Base-by-base conservation (phyloP, 805 yeast genomes). In the Vanderwaltozyma polyspora region DNA sequence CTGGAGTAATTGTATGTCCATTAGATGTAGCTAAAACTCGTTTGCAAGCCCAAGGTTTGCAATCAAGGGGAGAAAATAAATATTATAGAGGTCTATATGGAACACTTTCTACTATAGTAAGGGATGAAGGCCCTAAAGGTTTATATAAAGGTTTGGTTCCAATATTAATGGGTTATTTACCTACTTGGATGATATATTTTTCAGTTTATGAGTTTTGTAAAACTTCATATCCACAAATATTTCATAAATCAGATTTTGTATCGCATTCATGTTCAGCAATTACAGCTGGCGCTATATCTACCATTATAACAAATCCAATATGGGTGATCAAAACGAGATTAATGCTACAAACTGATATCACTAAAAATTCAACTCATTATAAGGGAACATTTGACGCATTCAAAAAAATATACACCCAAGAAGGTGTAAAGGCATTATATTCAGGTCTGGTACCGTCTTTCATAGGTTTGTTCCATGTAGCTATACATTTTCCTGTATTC, bases 241-340 rank as follows among this genome's bases (percentile, higher is more conserved):
- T 69, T 29, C 42, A 57, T 12, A 28, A 55, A 36, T 49, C 49
- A 31, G 67, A 57, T 26, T 60, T 59, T 45, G 25, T 62, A 29
- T 41, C 71, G 38, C 62, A 66, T 60, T 51, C 63, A 13, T 45
- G 64, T 33, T 62, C 75, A 34, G 96, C 98, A 1, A 68, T 89
- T 32, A 71, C 84, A 4, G 95, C 97, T 2, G 98, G 98, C 19
- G 74, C 83, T 36, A 74, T 78, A 6, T 81, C 94, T 2, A 81
- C 97, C 1, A 66, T 84, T 9, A 57, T 77, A 7, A 89, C 95
- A 0, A 91, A 91, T 55, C 98, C 98, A 9, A 83, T 89, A 11
- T 91, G 98, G 98, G 97, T 91, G 29, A 87, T 91, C 21, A 91
- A 91, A 55, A 91, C 98, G 1, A 66, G 98, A 49, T 62, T 91